Percentiles rank a stretch among this genome's conserved stretches.
These are phyloP conservation scores for Manihot esculenta DNA, from an alignment of 441 rosid species.

Conservation along the genomic window DNA sequence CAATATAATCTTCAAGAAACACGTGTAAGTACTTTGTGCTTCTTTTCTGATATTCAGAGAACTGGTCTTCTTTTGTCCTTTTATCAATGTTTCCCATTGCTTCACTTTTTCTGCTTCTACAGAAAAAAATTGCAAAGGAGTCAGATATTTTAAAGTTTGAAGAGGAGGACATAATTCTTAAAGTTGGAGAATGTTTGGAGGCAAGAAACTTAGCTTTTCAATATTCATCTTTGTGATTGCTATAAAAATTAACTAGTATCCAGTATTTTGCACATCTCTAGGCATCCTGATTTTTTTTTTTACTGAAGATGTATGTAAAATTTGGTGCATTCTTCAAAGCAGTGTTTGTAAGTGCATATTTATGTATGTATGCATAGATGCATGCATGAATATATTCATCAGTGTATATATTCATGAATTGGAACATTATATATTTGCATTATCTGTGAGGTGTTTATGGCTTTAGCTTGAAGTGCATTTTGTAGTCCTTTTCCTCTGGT, in stretches of 20 bases:
- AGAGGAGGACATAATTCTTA: conserved; percentile 79
- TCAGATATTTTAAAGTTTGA: conserved; percentile 61
- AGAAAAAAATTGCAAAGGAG: conserved; percentile 83
- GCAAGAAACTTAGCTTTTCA: conserved; percentile 47
- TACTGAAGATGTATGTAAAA: background rate
- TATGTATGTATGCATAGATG: background rate
- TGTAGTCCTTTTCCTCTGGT: background rate
- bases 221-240: conserved; percentile 18
- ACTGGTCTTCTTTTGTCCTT: conserved; percentile 5
- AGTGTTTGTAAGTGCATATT: background rate
- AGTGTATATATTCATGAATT: background rate
- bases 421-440: background rate
- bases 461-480: background rate
- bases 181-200: conserved; percentile 96
- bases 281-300: background rate
- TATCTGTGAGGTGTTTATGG: background rate
- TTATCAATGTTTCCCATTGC: conserved; percentile 9
- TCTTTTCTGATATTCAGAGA: background rate
- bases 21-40: conserved; percentile 55
- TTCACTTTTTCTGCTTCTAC: conserved; percentile 29
- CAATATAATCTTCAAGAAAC: conserved; percentile 93
- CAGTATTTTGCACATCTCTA: background rate
- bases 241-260: background rate
- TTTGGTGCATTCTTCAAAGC: background rate
- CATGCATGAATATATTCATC: background rate